Conservation (phyloP, 2,329 filamentous ascomycete genomes). For the Penicillium occitanis region DNA sequence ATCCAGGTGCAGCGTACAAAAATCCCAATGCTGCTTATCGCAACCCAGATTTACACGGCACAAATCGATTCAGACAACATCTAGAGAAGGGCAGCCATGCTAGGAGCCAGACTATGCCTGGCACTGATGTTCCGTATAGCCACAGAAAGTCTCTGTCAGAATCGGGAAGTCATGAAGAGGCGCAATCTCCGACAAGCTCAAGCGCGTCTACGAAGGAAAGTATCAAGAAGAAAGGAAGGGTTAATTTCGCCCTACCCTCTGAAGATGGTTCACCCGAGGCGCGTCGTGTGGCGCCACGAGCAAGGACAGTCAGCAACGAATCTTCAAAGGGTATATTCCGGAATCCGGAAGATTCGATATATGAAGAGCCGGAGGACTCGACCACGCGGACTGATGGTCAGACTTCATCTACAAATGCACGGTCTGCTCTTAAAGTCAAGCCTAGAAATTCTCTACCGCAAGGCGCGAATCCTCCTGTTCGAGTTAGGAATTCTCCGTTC, state of each 20-base stretch:
- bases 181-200: conserved; percentile 13
- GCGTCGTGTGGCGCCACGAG: conserved; percentile 24
- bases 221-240: conserved; percentile 24
- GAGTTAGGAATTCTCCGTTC: conserved; percentile 43
- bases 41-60: conserved; percentile 42
- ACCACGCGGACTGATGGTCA: conserved; percentile 27
- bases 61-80: conserved; percentile 43
- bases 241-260: conserved; percentile 41
- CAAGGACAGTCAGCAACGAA: conserved; percentile 39
- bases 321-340: conserved; percentile 55
- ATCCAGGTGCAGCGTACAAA: conserved; percentile 51
- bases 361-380: conserved; percentile 73
- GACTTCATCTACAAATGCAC: conserved; percentile 31
- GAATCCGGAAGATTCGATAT: conserved; percentile 66
- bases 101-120: conserved; percentile 40
- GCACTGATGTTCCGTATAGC: not conserved
- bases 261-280: conserved; percentile 28
- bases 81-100: conserved; percentile 47
- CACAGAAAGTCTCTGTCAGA: conserved; percentile 20
- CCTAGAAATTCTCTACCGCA: conserved; percentile 62
- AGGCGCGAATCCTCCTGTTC: not conserved
- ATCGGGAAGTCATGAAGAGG: conserved; percentile 24
- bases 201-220: conserved; percentile 12
- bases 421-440: conserved; percentile 57
- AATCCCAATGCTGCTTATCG: conserved; percentile 51